Percentiles rank a stretch among this genome's conserved stretches.
These are phyloP conservation scores for Caryopteris hybrid DNA, from an alignment of 305 asterid species.

Conservation along the genomic window DNA sequence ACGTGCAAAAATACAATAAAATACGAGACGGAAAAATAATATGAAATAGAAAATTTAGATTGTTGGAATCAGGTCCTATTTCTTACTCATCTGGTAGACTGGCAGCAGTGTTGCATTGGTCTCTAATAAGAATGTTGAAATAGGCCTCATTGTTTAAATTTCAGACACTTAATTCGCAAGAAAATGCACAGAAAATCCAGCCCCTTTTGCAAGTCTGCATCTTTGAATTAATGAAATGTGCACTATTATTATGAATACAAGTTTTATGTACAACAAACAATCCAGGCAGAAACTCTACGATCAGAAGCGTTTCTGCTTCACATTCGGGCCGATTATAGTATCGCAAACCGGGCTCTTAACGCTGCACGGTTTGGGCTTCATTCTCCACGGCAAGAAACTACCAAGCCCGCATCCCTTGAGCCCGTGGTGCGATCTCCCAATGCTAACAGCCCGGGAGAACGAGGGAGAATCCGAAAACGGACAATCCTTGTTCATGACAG, in stretches of 20 bases:
- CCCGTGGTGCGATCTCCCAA: conserved; percentile 23
- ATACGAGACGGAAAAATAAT: too few species aligned
- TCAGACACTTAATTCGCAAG: not conserved
- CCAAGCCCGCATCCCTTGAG: conserved; percentile 61
- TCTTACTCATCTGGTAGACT: too few species aligned
- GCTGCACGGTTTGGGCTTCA: conserved; percentile 56
- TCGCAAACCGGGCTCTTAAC: conserved; percentile 51
- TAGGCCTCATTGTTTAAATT: too few species aligned
- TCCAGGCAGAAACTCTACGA: not conserved
- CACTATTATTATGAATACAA: not conserved
- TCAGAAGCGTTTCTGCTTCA: conserved; percentile 19
- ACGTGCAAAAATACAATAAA: too few species aligned
- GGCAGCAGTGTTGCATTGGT: too few species aligned
- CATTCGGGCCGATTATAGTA: conserved; percentile 26
- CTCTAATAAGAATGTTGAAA: too few species aligned
- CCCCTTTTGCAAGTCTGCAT: too few species aligned
- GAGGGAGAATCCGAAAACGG: conserved; percentile 12
- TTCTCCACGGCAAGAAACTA: conserved; percentile 52
- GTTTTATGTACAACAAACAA: not conserved
- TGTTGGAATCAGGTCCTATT: too few species aligned
- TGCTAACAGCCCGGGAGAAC: conserved; percentile 33
- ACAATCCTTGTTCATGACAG: conserved; percentile 24
- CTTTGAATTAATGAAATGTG: not conserved
- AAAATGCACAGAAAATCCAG: not conserved
- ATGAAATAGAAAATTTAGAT: too few species aligned